Conservation (phyloP, 1,284 basidiomycete genomes). For the Cutaneotrichosporon arboriforme region DNA sequence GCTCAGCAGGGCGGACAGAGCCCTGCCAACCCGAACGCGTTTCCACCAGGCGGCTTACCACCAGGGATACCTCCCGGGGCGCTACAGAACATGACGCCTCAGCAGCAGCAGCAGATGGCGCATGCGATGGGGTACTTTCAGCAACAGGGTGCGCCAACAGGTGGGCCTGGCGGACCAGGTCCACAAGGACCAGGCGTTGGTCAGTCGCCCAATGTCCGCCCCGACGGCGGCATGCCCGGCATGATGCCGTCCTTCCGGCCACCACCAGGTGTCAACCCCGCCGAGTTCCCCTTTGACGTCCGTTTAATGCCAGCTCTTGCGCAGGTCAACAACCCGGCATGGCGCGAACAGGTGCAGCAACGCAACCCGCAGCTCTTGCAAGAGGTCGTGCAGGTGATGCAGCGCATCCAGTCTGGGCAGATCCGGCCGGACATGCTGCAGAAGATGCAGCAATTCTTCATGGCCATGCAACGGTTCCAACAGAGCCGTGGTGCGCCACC, state of each 20-base stretch:
- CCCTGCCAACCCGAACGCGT: neutral
- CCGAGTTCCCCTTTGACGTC: slow-evolving; percentile 42
- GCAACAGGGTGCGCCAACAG: slow-evolving; percentile 12
- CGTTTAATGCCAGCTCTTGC: slow-evolving; percentile 28
- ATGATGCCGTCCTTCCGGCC: slow-evolving; percentile 8
- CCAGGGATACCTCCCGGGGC: slow-evolving; percentile 7
- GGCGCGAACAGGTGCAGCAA: slow-evolving; percentile 30
- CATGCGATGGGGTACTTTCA: slow-evolving; percentile 22
- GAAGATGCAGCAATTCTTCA: slow-evolving; percentile 35
- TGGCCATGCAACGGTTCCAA: slow-evolving; percentile 15
- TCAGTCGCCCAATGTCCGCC: slow-evolving; percentile 4
- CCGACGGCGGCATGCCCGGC: slow-evolving; percentile 6
- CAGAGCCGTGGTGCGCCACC: slow-evolving; percentile 2
- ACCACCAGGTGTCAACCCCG: slow-evolving; percentile 16
- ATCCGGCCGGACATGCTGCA: slow-evolving; percentile 32
- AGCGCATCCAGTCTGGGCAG: slow-evolving; percentile 20
- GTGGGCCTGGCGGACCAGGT: neutral
- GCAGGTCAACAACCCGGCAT: slow-evolving; percentile 26
- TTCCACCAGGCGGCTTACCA: slow-evolving; percentile 13
- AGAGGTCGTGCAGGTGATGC: slow-evolving; percentile 21
- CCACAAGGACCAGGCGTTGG: slow-evolving; percentile 1
- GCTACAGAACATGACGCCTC: slow-evolving; percentile 20
- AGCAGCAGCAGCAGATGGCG: slow-evolving; percentile 36
- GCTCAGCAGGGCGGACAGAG: slow-evolving; percentile 17
- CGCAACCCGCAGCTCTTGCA: slow-evolving; percentile 26